Evolutionary conservation across 768 basidiomycete species (phyloP).

Genomic region (Rossbeevera mucosa): DNA sequence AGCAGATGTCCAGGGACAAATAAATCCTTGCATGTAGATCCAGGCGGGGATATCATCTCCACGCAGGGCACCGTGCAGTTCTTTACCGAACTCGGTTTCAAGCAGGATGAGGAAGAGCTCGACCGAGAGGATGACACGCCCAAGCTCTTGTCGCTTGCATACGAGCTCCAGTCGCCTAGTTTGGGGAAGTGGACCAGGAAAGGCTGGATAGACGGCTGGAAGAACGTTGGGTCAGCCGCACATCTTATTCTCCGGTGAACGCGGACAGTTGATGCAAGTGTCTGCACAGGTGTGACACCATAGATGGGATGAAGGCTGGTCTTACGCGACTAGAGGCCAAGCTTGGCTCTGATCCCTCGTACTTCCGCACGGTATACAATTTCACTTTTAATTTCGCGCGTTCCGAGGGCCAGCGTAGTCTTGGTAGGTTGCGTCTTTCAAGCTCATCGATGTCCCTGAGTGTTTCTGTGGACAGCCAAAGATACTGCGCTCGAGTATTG

Average conservation of each 20-base stretch:
- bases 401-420: conserved; percentile 70
- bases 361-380: conserved; percentile 76
- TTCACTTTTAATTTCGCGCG: conserved; percentile 80
- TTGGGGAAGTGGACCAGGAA: conserved; percentile 68
- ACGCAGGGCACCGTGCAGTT: conserved; percentile 78
- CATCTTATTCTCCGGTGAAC: not conserved
- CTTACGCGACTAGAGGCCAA: conserved; percentile 53
- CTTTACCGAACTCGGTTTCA: conserved; percentile 38
- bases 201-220: conserved; percentile 84
- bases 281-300: conserved; percentile 54
- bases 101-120: conserved; percentile 45
- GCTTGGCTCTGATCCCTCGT: conserved; percentile 58
- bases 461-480: conserved; percentile 37
- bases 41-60: conserved; percentile 57
- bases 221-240: conserved; percentile 53
- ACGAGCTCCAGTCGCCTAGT: conserved; percentile 69
- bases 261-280: conserved; percentile 3
- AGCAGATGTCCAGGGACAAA: not conserved
- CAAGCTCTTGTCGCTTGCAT: conserved; percentile 69
- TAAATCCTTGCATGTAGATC: conserved; percentile 37
- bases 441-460: not conserved
- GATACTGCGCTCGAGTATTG: conserved; percentile 77
- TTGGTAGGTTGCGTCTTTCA: conserved; percentile 46
- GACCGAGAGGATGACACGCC: conserved; percentile 75
- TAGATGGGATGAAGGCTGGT: conserved; percentile 53